Percentiles rank a stretch among this genome's conserved stretches.
These are phyloP conservation scores for Chrysanthemum lavandulifolium DNA, from an alignment of 129 eudicot species.

Conservation along the genomic window DNA sequence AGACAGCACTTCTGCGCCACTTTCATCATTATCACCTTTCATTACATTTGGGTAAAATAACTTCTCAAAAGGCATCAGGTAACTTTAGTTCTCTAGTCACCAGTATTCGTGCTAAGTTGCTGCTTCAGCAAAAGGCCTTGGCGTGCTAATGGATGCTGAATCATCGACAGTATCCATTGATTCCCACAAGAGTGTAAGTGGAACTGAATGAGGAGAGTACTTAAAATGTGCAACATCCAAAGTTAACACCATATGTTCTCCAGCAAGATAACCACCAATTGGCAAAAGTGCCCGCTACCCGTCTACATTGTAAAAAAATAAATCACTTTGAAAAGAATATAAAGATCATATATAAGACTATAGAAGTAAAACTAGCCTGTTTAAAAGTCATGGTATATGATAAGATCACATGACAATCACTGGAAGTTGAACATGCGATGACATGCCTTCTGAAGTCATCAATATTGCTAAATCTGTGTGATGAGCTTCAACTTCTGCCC, in stretches of 20 bases:
- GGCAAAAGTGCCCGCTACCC: slow-evolving; percentile 96
- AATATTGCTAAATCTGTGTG: slow-evolving; percentile 68
- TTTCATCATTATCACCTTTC: too few relatives aligned
- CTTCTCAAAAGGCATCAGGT: too few relatives aligned
- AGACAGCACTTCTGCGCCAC: too few relatives aligned
- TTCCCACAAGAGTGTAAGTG: slow-evolving; percentile 93
- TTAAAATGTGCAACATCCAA: slow-evolving; percentile 96
- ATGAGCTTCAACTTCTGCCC: slow-evolving; percentile 48
- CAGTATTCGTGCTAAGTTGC: too few relatives aligned
- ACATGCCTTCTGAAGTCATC: slow-evolving; percentile 83
- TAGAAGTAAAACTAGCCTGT: slow-evolving; percentile 46
- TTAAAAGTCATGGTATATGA: slow-evolving; percentile 82
- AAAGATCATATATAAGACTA: slow-evolving; percentile 2
- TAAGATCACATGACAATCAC: slow-evolving; percentile 83
- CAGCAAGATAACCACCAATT: slow-evolving; percentile 98
- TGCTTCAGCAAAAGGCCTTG: too few relatives aligned
- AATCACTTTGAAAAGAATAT: neutral
- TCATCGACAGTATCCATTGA: slow-evolving; percentile 91
- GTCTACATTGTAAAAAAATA: slow-evolving; percentile 49
- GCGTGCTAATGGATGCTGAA: slow-evolving; percentile 8
- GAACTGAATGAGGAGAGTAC: slow-evolving; percentile 99
- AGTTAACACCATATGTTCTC: slow-evolving; percentile 81
- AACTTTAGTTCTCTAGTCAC: too few relatives aligned
- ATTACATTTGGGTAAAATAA: too few relatives aligned
- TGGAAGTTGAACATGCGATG: slow-evolving; percentile 63